Evolutionary conservation across 164 flowering plant species (phyloP), one percentile per base, ranked within the genome.

Genomic region (Tetrastigma voinierianum): DNA sequence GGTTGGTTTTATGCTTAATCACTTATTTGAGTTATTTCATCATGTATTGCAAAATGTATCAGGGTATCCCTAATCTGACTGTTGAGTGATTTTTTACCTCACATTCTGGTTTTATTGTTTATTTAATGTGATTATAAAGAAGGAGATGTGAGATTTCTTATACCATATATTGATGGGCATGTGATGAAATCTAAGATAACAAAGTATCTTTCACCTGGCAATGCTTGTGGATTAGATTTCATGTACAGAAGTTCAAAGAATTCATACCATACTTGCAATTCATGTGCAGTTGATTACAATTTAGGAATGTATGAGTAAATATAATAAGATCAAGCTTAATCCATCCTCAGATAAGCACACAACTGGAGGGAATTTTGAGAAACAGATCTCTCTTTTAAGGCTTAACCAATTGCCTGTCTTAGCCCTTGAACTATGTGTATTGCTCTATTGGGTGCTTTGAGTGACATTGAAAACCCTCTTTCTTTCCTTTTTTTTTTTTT

Each of bases 11-110:
- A 48, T 64, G 69, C 18, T 73, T 59, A 49, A 23, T 65, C 13
- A 62, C 10, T 59, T 60, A 56, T 48, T 54, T 12, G 20, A 54
- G 67, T 57, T 61, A 21, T 46, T 2, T 32, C 32, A 57, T 75
- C 52, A 49, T 59, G 14, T 67, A 25, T 64, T 65, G 70, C n/a
- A n/a, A 69, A 69, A 75, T 74, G 72, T 51, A 72, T 70, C 60
- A 77, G 57, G 67, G 58, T 56, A 56, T 68, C 71, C 76, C 74
- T 59, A 74, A 73, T 76, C 63, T 70, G 47, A 51, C 52, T 57
- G 51, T 56, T 52, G 15, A 70, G 65, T 16, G 9, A 44, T 51
- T 65, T 47, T 54, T 44, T 54, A 16, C 48, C 64, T 51, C 19
- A 44, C 62, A 60, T 46, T 60, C 47, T 65, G 32, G 18, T 25